Base-by-base conservation (phyloP, 495 filamentous ascomycete genomes). In the Echria macrotheca region DNA sequence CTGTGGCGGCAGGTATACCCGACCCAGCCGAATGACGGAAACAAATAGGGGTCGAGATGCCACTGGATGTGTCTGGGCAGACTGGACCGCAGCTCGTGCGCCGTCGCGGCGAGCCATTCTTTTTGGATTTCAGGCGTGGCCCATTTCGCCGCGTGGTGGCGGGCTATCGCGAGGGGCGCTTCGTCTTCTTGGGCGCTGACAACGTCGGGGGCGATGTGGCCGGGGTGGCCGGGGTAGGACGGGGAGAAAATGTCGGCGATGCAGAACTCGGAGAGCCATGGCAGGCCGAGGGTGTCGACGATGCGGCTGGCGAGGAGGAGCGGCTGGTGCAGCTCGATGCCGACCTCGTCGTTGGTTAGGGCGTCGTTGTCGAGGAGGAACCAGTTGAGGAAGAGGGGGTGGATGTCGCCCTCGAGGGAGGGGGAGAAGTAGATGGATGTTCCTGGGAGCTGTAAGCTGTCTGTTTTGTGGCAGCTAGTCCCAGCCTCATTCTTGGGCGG, bases 1-100 rank as follows among this genome's bases (percentile, higher is more conserved):
- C 59, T 58, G 31, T 68, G 66, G 1, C 66, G 64, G 24, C 65
- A 69, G 2, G 67, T 70, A 19, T 69, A 69, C 17, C 67, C 67
- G 7, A 57, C 63, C 67, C 67, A 67, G 2, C 66, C 66, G 17
- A 50, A 52, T 31, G 56, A 37, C 11, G 18, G 15, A 19, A 66
- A 66, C 43, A 70, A 67, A 11, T 59, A 50, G 2, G 31, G 29
- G 36, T 70, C 66, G 8, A 70, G 55, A 44, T 62, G 58, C 67
- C 67, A 70, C 10, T 39, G 37, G n/a, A 67, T 21, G 7, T 56
- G 43, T 2, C 37, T 29, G 1, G 65, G 53, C 31, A 64, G 24
- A 14, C 51, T 39, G 22, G 38, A 42, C 32, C 32, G 52, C 10
- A 68, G 61, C 15, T 47, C 51, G 6, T 51, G 21, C 2, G 47